Percentiles rank a stretch among this genome's conserved stretches.
Evolutionary conservation across 345 rosid genomes (phyloP).

Genomic region (Cardamine chenopodiifolia): DNA sequence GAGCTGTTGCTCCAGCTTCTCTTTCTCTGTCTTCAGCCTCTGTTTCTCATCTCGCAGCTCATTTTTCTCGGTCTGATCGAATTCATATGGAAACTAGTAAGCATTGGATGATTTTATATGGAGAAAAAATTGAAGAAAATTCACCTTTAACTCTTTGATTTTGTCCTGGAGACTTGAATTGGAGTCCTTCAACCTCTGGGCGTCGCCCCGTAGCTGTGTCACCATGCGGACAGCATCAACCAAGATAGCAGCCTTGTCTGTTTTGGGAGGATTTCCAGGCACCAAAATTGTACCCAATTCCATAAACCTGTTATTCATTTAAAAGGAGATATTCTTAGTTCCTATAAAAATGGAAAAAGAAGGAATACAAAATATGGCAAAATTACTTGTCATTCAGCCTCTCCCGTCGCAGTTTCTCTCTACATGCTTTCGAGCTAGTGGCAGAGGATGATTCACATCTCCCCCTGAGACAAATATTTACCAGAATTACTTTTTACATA

Average conservation of each 20-base stretch:
- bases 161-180: conserved; percentile 85
- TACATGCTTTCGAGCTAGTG: conserved; percentile 92
- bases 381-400: conserved; percentile 89
- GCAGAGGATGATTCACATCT: conserved; percentile 60
- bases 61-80: conserved; percentile 78
- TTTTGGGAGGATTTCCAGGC: conserved; percentile 91
- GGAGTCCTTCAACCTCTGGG: conserved; percentile 83
- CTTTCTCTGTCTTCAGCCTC: conserved; percentile 86
- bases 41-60: conserved; percentile 89
- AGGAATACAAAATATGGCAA: conserved; percentile 20
- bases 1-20: conserved; percentile 69
- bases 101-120: neutral
- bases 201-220: conserved; percentile 71
- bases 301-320: conserved; percentile 63
- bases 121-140: neutral
- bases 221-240: conserved; percentile 83
- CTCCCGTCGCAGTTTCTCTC: conserved; percentile 98
- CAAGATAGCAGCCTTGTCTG: conserved; percentile 88
- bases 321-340: neutral
- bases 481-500: neutral
- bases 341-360: neutral
- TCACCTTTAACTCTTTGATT: conserved; percentile 76
- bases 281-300: conserved; percentile 80
- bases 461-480: conserved; percentile 46
- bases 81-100: conserved; percentile 15